Evolutionary conservation across 768 basidiomycete species (phyloP), one percentile per base, ranked within the genome.

Genomic region (Rhodotorula diobovata): DNA sequence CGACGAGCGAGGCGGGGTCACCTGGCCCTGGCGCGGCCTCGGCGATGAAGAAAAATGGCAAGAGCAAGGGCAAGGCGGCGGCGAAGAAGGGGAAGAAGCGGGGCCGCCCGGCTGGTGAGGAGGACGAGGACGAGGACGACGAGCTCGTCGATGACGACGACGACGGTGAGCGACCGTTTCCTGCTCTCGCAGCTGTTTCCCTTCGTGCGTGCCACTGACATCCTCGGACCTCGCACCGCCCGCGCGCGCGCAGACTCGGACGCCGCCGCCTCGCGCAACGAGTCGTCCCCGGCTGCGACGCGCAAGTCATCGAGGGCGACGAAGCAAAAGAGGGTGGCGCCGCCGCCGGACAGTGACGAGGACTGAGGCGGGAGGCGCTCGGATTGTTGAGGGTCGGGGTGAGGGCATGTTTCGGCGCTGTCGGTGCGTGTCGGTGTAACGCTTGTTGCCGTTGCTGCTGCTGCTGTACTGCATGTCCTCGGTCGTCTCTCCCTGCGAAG

Each of bases 1-100:
- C 60, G 15, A 48, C 61, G n/a, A 50, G 37, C 34, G 61, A 65
- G 11, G 35, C n/a, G 50, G 48, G 30, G 35, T 23, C 37, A 43
- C 46, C 59, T 37, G n/a, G 48, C 16, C 46, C 37, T 34, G 32
- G 21, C 10, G 7, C 48, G 25, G 25, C 12, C 5, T 5, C 53
- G 16, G 43, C 15, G 41, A 9, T 14, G 20, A 18, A 37, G 45
- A 45, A 34, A 45, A 59, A n/a, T 32, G 61, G 54, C 30, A 63
- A 66, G 37, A 45, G 28, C 37, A 55, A 41, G 32, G n/a, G 68
- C 57, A 41, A 55, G 25, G 76, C 77, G 18, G 78, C 79, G 62
- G 75, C 77, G 63, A 68, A 35, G 35, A 76, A 71, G 62, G 57
- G 46, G 61, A 53, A 77, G 78, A 71, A 76, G 67, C 51, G 62